Percentiles rank a stretch among this genome's conserved stretches.
Evolutionary conservation across 2,329 filamentous ascomycete species (phyloP).

Genomic region (Neospermospora avenae): DNA sequence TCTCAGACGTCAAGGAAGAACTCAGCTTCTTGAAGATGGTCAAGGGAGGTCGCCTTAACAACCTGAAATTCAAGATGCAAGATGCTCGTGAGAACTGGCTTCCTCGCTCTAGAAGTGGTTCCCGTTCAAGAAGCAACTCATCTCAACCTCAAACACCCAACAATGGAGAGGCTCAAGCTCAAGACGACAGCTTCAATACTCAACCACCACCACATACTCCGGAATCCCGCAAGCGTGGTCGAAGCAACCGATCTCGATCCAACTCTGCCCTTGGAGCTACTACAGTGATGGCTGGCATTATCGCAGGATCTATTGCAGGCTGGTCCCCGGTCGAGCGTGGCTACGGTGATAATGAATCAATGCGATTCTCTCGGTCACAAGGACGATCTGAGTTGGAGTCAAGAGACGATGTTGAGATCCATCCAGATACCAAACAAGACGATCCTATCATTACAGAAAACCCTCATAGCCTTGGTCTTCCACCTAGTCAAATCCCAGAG

Average conservation of each 20-base stretch:
- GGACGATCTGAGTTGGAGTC: conserved; percentile 39
- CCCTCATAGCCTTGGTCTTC: conserved; percentile 30
- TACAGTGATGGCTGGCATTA: conserved; percentile 79
- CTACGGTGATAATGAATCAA: conserved; percentile 29
- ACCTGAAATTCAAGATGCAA: conserved; percentile 73
- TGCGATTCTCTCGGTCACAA: conserved; percentile 30
- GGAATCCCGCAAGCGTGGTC: conserved; percentile 61
- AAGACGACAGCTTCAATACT: conserved; percentile 49
- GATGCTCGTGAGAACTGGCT: conserved; percentile 71
- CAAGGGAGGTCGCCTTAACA: conserved; percentile 78
- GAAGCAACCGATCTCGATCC: conserved; percentile 59
- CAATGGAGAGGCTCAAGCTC: conserved; percentile 45
- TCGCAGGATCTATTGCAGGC: conserved; percentile 71
- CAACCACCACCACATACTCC: conserved; percentile 45
- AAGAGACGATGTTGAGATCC: conserved; percentile 43
- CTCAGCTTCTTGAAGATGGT: conserved; percentile 76
- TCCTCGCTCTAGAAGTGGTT: conserved; percentile 59
- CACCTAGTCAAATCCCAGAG: conserved; percentile 32
- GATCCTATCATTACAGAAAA: conserved; percentile 45
- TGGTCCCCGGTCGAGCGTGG: conserved; percentile 72
- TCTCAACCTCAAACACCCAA: conserved; percentile 64
- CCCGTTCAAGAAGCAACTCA: conserved; percentile 62
- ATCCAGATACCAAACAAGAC: conserved; percentile 46
- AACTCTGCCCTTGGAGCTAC: conserved; percentile 72
- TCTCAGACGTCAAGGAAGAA: conserved; percentile 75